Conservation (phyloP, 139 green algal genomes). For the Coelastrella sp. region DNA sequence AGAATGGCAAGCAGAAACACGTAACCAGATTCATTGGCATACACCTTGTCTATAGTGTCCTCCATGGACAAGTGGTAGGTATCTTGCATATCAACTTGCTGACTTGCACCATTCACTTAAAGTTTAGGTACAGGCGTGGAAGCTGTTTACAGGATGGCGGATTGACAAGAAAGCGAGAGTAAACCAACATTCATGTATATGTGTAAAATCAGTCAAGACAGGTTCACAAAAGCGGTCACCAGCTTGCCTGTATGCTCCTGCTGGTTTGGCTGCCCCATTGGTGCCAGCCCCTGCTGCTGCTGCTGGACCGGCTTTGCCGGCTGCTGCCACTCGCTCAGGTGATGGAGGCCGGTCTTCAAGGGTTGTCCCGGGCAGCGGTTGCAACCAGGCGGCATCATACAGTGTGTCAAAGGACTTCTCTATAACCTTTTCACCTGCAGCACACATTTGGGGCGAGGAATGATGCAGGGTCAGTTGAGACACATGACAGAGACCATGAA, state of each 20-base stretch:
- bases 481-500: no score
- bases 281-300: constrained; percentile 17
- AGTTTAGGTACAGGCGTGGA: no score
- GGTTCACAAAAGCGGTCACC: neutral
- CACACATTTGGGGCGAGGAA: neutral
- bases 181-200: neutral
- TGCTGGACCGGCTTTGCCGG: constrained; percentile 1
- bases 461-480: neutral
- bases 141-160: no score
- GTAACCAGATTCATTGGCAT: neutral
- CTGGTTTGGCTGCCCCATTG: constrained; percentile 10
- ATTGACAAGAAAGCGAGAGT: neutral
- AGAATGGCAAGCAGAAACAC: neutral
- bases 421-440: constrained; percentile 44
- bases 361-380: constrained; percentile 47
- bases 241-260: constrained; percentile 49
- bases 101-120: no score
- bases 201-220: neutral
- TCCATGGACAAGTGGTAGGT: neutral
- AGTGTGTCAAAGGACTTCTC: constrained; percentile 74
- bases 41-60: neutral
- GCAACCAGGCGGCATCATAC: constrained; percentile 82
- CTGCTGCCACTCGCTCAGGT: constrained; percentile 62
- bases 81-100: no score
- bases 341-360: constrained; percentile 78